Evolutionary conservation across 441 rosid genomes (phyloP).

Genomic region (Dalechampia spathulata): DNA sequence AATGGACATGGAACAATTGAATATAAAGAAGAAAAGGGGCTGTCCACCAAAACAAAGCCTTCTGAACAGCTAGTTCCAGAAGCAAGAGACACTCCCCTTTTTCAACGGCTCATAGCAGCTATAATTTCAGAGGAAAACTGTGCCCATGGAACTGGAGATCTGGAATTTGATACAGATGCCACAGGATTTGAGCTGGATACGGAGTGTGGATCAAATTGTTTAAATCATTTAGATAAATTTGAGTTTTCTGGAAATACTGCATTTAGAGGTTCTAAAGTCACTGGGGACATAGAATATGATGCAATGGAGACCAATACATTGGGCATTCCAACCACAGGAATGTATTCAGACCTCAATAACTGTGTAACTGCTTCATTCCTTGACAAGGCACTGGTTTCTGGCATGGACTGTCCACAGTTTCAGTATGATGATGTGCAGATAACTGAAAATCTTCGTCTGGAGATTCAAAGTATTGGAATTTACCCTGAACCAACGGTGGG

Average conservation of each 20-base stretch:
- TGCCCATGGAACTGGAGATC: slow-evolving; percentile 40
- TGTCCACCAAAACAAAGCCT: slow-evolving; percentile 19
- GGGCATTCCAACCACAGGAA: slow-evolving; percentile 28
- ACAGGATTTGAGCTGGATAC: slow-evolving; percentile 47
- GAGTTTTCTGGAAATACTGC: slow-evolving; percentile 25
- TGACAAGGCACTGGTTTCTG: slow-evolving; percentile 34
- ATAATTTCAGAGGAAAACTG: slow-evolving; percentile 71
- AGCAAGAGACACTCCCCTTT: slow-evolving; percentile 49
- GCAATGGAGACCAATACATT: slow-evolving; percentile 43
- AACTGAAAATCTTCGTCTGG: slow-evolving; percentile 68
- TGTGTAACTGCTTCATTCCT: slow-evolving; percentile 39
- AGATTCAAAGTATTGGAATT: slow-evolving; percentile 78
- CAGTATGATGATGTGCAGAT: slow-evolving; percentile 55
- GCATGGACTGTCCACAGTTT: slow-evolving; percentile 39
- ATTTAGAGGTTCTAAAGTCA: slow-evolving; percentile 46
- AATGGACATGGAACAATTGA: slow-evolving; percentile 34
- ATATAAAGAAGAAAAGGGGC: slow-evolving; percentile 24
- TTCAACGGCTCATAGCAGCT: slow-evolving; percentile 78
- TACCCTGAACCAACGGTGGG: slow-evolving; percentile 68
- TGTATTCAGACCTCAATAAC: slow-evolving; percentile 36
- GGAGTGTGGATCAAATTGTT: slow-evolving; percentile 51
- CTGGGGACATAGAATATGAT: slow-evolving; percentile 38
- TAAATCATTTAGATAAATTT: slow-evolving; percentile 40
- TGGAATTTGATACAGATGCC: slow-evolving; percentile 42
- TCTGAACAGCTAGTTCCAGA: slow-evolving; percentile 32